Base-by-base conservation (phyloP, 768 basidiomycete genomes). In the Mycena belliarum region DNA sequence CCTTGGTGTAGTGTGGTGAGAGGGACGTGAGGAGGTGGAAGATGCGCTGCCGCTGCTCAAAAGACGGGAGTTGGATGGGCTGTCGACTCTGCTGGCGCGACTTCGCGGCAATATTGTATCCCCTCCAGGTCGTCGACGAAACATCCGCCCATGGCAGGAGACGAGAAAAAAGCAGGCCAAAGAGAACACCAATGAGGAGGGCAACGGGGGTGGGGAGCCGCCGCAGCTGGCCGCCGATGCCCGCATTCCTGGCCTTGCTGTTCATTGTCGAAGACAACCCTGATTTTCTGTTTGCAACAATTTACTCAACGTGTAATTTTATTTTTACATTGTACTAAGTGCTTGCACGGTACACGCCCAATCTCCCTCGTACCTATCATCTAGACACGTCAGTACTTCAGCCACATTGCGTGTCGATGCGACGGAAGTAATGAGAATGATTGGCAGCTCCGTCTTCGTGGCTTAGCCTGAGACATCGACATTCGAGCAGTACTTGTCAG, bases 1-100 rank as follows among this genome's bases (percentile, higher is more conserved):
- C 89, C 55, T 87, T 88, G 20, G 97, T 98, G 71, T 98, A 89
- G 69, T 97, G 93, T 0, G 94, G 86, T 0, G 93, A 86, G 45
- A 99, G 83, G 5, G 89, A 88, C 26, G 89, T 89, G 54, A 99
- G 80, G 50, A 98, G 82, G 54, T 93, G 86, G 33, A 98, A 82
- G 14, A 98, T 86, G 23, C 95, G 88, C 25, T 79, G 79, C 15
- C 97, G 88, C 72, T 98, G 94, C 43, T 89, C 86, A 14, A 88
- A 70, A 0, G 90, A 91, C 1, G 96, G 96, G 1, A 91, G 78
- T 25, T 84, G 81, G 43, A 92, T 79, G 16, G 84, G 82, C 55
- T 88, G 84, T 28, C 82, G 82, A 47, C 81, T 80, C 53, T 83
- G 76, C 64, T 81, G 72, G 67, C 80, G 80, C 3, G 77, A 75